phyloP scores from a whole-genome alignment of 306 rosid genomes.

The Acacia confusa region DNA sequence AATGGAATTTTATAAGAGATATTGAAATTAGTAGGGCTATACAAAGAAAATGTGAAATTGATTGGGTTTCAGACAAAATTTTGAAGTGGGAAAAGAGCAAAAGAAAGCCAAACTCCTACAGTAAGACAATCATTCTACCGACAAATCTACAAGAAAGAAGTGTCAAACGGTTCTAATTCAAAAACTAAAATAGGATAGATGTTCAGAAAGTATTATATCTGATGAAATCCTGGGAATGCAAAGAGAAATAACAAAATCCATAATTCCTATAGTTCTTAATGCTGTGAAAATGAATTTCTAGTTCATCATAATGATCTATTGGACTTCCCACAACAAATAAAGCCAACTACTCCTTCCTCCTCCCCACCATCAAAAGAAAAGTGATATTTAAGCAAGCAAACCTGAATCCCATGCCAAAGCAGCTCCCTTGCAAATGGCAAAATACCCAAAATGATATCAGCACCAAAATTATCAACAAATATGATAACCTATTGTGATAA shows the following conservation, averaged over 20 bases:
- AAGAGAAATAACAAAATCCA: not conserved
- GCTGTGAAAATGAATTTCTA: not conserved
- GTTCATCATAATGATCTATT: not conserved
- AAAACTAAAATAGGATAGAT: not conserved
- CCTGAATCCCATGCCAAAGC: constrained; percentile 86
- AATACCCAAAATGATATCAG: constrained; percentile 91
- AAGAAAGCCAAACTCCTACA: constrained; percentile 9
- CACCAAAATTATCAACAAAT: constrained; percentile 97
- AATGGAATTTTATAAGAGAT: constrained; percentile 26
- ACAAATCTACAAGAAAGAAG: not conserved
- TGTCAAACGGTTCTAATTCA: constrained; percentile 7
- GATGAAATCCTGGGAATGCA: constrained; percentile 4
- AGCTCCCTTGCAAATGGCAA: constrained; percentile 96
- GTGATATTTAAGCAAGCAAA: constrained; percentile 38
- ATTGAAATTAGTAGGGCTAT: constrained; percentile 10
- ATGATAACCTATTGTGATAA: constrained; percentile 66
- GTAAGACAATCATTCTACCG: constrained; percentile 5
- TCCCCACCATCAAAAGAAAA: not conserved
- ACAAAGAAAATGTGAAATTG: constrained; percentile 1
- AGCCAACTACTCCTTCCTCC: not conserved
- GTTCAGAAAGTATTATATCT: not conserved
- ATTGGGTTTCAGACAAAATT: constrained; percentile 21
- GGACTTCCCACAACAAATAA: not conserved
- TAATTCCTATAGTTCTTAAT: not conserved
- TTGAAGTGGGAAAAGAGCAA: constrained; percentile 5